A percentile compares a stretch with the other conserved stretches of the same genome.
phyloP scores from a whole-genome alignment of 176 grass and related monocot genomes.

The Oryza nivara region DNA sequence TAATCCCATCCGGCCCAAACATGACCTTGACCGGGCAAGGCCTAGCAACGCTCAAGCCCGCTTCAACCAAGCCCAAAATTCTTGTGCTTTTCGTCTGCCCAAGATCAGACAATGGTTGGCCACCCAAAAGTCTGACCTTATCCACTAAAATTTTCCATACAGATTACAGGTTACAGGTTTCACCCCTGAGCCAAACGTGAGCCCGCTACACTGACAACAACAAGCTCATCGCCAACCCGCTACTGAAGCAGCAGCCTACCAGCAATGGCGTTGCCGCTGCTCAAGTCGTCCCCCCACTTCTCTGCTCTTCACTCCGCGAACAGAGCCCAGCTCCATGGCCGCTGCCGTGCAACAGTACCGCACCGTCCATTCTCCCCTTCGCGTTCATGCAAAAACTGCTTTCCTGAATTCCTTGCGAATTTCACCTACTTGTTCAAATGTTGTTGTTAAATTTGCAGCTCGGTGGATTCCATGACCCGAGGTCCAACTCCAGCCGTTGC shows the following conservation, averaged over 20 bases:
- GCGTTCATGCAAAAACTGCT: slow-evolving; percentile 5
- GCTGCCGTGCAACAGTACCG: slow-evolving; percentile 29
- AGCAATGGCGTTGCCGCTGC: slow-evolving; percentile 63
- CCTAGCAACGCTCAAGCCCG: not conserved
- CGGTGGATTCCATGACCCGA: slow-evolving; percentile 14
- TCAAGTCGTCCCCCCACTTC: slow-evolving; percentile 50
- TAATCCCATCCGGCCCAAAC: no score
- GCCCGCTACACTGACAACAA: not conserved
- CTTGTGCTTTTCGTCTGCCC: not conserved
- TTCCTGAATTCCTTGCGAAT: not conserved
- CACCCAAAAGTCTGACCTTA: slow-evolving; percentile 47
- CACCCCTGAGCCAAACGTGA: not conserved
- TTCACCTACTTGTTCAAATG: slow-evolving; percentile 9
- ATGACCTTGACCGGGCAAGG: no score
- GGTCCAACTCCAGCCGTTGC: not conserved
- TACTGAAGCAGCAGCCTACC: slow-evolving; percentile 6
- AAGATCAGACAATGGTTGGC: slow-evolving; percentile 28
- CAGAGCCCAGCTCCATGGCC: slow-evolving; percentile 27
- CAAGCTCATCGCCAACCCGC: not conserved
- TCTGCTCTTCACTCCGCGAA: slow-evolving; percentile 32
- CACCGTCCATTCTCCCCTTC: slow-evolving; percentile 15
- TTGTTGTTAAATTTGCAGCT: slow-evolving; percentile 30
- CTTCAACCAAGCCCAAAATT: not conserved
- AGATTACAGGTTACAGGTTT: not conserved
- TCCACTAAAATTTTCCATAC: slow-evolving; percentile 19